Evolutionary conservation across 176 grass and related monocot species (phyloP).

Genomic region (Tillandsia fasciculata): DNA sequence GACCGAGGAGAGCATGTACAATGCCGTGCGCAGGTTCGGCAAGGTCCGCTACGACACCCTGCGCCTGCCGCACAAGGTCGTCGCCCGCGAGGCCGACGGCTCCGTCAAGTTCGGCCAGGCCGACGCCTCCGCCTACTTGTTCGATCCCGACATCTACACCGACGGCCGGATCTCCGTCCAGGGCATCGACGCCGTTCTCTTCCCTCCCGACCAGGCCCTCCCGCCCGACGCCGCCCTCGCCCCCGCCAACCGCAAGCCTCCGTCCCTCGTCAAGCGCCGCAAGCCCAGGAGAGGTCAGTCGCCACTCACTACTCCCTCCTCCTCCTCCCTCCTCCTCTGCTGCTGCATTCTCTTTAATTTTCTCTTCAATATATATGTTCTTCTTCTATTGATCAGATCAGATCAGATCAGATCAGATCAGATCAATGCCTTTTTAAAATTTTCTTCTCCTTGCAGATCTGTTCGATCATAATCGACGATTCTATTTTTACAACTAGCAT

Average conservation of each 20-base stretch:
- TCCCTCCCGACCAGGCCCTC: constrained; percentile 36
- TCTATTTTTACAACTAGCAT: too few relatives aligned
- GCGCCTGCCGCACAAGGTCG: constrained; percentile 58
- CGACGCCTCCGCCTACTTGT: constrained; percentile 58
- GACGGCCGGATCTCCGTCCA: constrained; percentile 77
- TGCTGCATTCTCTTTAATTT: not conserved
- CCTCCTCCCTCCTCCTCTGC: too few relatives aligned
- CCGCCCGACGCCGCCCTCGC: constrained; percentile 3
- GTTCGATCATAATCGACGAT: too few relatives aligned
- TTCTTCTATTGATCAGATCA: not conserved
- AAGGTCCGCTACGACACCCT: constrained; percentile 62
- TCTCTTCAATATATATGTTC: not conserved
- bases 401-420: not conserved
- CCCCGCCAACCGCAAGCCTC: constrained; percentile 27
- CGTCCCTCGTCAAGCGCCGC: constrained; percentile 32
- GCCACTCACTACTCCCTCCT: not conserved
- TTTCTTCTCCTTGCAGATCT: not conserved
- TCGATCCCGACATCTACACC: constrained; percentile 80
- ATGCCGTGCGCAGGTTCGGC: constrained; percentile 55
- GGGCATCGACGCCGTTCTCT: constrained; percentile 71
- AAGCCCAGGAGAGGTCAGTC: constrained; percentile 67
- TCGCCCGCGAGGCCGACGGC: constrained; percentile 63
- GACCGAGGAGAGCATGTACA: constrained; percentile 91
- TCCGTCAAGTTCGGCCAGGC: constrained; percentile 71
- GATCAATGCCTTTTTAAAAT: not conserved